Conservation (phyloP, 441 rosid species). For the Pelargonium cotyledonis region DNA sequence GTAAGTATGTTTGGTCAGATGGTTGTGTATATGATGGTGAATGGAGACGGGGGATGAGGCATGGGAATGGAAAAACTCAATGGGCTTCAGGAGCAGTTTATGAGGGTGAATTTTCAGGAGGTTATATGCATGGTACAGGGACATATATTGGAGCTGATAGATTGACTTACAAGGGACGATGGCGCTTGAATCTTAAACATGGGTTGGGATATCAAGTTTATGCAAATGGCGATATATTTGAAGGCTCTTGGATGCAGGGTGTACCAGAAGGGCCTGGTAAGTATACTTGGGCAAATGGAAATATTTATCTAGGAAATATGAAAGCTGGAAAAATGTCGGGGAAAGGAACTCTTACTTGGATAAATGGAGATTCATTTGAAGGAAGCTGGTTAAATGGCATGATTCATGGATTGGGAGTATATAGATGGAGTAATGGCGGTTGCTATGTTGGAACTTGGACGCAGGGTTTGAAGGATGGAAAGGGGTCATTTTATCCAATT, state of each 20-base stretch:
- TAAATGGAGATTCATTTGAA: slow-evolving; percentile 71
- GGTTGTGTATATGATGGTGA: slow-evolving; percentile 77
- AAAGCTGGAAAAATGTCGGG: slow-evolving; percentile 94
- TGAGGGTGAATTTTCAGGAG: slow-evolving; percentile 88
- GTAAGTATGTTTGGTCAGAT: slow-evolving; percentile 77
- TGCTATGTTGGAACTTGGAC: slow-evolving; percentile 98
- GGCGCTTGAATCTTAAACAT: slow-evolving; percentile 85
- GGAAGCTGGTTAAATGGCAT: slow-evolving; percentile 87
- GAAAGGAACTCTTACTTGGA: slow-evolving; percentile 85
- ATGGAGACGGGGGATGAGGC: slow-evolving; percentile 88
- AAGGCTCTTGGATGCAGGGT: slow-evolving; percentile 94
- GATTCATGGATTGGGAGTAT: slow-evolving; percentile 95
- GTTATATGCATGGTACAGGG: slow-evolving; percentile 82
- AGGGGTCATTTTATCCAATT: slow-evolving; percentile 87
- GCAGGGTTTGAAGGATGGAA: slow-evolving; percentile 90
- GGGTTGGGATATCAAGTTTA: slow-evolving; percentile 85
- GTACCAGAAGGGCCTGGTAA: slow-evolving; percentile 93
- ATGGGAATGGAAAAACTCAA: slow-evolving; percentile 65
- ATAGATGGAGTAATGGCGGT: slow-evolving; percentile 83
- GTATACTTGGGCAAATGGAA: slow-evolving; percentile 84
- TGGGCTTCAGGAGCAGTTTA: slow-evolving; percentile 76
- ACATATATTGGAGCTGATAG: slow-evolving; percentile 43
- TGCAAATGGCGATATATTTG: slow-evolving; percentile 68
- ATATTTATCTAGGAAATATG: slow-evolving; percentile 76
- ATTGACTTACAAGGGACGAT: slow-evolving; percentile 69